Conservation (phyloP, 176 grass and related monocot genomes). For the Puya raimondii region DNA sequence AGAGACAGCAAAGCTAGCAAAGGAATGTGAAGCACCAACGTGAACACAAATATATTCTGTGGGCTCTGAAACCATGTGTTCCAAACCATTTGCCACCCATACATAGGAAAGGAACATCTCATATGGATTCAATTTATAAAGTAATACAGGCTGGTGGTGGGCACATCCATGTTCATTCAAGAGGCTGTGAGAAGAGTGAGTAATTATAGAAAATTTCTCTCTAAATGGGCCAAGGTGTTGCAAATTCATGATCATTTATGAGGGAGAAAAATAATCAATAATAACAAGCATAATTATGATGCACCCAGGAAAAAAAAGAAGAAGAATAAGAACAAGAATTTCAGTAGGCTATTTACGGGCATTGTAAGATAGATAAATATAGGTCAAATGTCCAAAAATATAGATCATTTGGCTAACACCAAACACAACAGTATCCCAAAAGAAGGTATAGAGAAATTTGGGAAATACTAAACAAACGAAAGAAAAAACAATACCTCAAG, state of each 20-base stretch:
- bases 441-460: background rate
- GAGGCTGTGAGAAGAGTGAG: background rate
- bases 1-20: background rate
- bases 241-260: background rate
- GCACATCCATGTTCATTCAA: background rate
- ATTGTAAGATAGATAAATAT: slow-evolving; percentile 9
- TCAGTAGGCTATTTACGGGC: slow-evolving; percentile 6
- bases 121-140: background rate
- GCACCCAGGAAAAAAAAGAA: background rate
- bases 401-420: background rate
- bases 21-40: background rate
- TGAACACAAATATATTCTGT: background rate
- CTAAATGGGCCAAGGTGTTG: background rate
- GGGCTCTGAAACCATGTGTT: background rate
- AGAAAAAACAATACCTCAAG: slow-evolving; percentile 44
- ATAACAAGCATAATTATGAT: slow-evolving; percentile 10
- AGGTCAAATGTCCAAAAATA: background rate
- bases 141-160: background rate
- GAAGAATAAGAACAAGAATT: background rate
- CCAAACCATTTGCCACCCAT: background rate
- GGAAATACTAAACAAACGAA: background rate
- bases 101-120: background rate
- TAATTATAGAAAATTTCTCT: background rate
- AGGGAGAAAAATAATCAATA: background rate
- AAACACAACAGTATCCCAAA: background rate